Evolutionary conservation across 352 stramenopile genomes (phyloP).

Genomic region (Pythium inflatum): DNA sequence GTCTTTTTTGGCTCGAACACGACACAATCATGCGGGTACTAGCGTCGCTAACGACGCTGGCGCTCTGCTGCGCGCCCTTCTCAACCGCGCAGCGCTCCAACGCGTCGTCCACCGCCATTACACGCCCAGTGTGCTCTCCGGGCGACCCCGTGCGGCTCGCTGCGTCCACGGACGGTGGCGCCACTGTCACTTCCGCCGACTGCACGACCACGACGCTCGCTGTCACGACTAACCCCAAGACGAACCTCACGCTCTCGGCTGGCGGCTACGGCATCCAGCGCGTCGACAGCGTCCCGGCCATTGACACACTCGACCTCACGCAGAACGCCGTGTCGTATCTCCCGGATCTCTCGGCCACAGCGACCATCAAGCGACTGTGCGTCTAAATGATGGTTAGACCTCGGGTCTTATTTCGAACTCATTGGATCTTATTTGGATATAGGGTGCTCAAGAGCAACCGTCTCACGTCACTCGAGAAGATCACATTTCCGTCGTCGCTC

Average conservation of each 20-base stretch:
- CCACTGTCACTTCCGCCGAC: conserved; percentile 33
- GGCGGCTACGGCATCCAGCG: conserved; percentile 49
- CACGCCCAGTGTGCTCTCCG: background rate
- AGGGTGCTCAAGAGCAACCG: conserved; percentile 21
- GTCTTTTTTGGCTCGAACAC: too few species aligned
- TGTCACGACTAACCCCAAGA: conserved; percentile 27
- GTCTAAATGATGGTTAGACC: background rate
- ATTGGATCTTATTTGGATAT: conserved; percentile 2
- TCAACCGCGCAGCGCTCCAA: background rate
- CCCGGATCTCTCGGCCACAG: conserved; percentile 16
- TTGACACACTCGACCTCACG: conserved; percentile 31
- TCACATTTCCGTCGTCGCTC: conserved; percentile 17
- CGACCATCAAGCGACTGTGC: conserved; percentile 19
- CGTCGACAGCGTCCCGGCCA: conserved; percentile 52
- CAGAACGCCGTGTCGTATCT: conserved; percentile 15
- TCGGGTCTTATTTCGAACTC: background rate
- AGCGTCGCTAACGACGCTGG: background rate
- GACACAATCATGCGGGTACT: background rate
- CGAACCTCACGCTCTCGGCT: conserved; percentile 44
- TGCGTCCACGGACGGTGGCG: conserved; percentile 35
- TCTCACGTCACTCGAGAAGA: conserved; percentile 14
- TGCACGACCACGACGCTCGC: conserved; percentile 42
- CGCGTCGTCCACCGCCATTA: too few species aligned
- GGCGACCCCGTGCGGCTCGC: conserved; percentile 24
- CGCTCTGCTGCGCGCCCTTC: background rate